Evolutionary conservation across 108 stramenopile genomes (phyloP).

Genomic region (Cyclotella sp.): DNA sequence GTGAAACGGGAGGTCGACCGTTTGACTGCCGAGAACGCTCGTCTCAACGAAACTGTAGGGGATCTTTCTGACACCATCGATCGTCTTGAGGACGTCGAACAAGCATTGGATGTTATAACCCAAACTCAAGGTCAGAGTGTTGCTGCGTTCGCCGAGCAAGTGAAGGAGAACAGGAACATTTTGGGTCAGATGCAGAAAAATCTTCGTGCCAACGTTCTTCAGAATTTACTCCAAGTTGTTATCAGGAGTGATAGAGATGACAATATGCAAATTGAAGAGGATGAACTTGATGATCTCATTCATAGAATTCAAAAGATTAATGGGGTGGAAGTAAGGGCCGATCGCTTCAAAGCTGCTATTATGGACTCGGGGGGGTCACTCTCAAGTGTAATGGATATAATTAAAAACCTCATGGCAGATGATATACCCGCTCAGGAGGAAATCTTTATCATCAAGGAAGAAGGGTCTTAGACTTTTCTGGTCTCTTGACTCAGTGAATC

Average conservation of each 20-base stretch:
- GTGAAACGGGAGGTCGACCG: slow-evolving; percentile 66
- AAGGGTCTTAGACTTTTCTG: not conserved
- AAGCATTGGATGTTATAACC: slow-evolving; percentile 71
- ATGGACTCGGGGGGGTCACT: slow-evolving; percentile 47
- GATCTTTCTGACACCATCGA: slow-evolving; percentile 67
- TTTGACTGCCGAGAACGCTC: slow-evolving; percentile 58
- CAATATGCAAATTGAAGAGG: slow-evolving; percentile 60
- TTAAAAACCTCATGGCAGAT: slow-evolving; percentile 67
- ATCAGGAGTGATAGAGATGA: slow-evolving; percentile 66
- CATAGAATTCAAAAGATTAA: slow-evolving; percentile 58
- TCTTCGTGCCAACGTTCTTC: slow-evolving; percentile 64
- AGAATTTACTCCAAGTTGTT: slow-evolving; percentile 74
- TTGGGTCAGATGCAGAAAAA: slow-evolving; percentile 66
- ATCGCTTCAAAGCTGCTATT: slow-evolving; percentile 60
- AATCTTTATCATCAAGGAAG: slow-evolving; percentile 65
- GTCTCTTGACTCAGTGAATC: too few species aligned
- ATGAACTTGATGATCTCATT: slow-evolving; percentile 65
- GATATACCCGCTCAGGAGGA: slow-evolving; percentile 50
- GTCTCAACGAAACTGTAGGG: slow-evolving; percentile 59
- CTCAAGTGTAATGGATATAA: slow-evolving; percentile 70
- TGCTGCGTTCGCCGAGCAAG: slow-evolving; percentile 62
- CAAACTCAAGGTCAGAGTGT: slow-evolving; percentile 72
- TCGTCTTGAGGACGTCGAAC: slow-evolving; percentile 67
- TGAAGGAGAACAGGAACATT: slow-evolving; percentile 68
- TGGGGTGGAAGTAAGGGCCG: slow-evolving; percentile 66